Percentiles rank a stretch among this genome's conserved stretches.
Conservation (phyloP, 495 filamentous ascomycete genomes). For the Tuber indicum region DNA sequence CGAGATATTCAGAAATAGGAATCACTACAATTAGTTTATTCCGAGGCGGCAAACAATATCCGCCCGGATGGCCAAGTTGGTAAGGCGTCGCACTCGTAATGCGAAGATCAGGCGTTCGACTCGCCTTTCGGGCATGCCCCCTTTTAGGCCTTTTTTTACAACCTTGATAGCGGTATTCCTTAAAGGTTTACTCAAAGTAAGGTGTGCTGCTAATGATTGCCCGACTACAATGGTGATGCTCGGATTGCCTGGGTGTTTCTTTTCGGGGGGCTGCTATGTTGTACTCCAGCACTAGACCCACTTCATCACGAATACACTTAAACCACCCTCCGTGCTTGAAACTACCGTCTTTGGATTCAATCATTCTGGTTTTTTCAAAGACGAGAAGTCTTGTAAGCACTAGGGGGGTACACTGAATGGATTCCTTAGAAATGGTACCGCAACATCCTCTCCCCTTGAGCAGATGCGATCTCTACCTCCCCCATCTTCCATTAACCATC, state of each 20-base stretch:
- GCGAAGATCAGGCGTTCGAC: conserved; percentile 35
- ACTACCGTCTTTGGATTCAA: too few species aligned
- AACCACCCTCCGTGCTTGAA: too few species aligned
- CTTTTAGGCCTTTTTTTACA: conserved; percentile 12
- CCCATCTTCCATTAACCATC: too few species aligned
- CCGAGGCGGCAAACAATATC: background rate
- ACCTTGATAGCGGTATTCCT: background rate
- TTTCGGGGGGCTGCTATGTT: too few species aligned
- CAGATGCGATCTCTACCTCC: too few species aligned
- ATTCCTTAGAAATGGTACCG: background rate
- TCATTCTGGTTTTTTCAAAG: background rate
- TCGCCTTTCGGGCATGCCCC: conserved; percentile 27
- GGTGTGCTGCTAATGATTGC: background rate
- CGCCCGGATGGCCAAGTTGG: conserved; percentile 33
- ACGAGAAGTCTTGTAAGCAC: background rate
- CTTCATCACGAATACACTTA: too few species aligned
- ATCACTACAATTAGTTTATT: background rate
- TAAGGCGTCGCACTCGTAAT: conserved; percentile 35
- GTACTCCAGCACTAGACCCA: too few species aligned
- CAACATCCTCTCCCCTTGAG: too few species aligned
- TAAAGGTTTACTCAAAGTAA: background rate
- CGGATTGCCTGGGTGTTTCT: background rate
- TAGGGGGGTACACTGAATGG: background rate
- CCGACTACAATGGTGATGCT: background rate
- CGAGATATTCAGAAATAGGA: background rate